Evolutionary conservation across 176 grass and related monocot species (phyloP).

Genomic region (Thinopyrum elongatum): DNA sequence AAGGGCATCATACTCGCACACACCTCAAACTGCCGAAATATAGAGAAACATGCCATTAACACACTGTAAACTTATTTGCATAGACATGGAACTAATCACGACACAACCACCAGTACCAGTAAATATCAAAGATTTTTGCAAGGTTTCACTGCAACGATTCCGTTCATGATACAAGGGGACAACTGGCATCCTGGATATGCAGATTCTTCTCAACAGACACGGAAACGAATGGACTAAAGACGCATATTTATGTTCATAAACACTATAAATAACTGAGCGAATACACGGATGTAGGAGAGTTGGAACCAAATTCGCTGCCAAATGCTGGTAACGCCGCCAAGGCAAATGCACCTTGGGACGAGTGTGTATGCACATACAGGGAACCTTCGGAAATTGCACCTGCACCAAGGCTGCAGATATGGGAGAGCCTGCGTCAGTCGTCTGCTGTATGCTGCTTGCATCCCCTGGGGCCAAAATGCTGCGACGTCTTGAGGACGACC

Average conservation of each 20-base stretch:
- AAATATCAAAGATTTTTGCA: neutral
- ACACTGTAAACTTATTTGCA: neutral
- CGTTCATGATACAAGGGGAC: neutral
- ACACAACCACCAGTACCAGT: neutral
- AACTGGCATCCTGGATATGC: neutral
- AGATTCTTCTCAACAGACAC: slow-evolving; percentile 8
- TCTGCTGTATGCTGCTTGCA: slow-evolving; percentile 78
- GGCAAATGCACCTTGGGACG: neutral
- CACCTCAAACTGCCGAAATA: neutral
- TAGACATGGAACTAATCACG: neutral
- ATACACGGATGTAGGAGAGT: neutral
- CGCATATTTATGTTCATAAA: neutral
- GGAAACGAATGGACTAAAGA: neutral
- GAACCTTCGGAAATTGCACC: neutral
- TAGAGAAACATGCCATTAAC: neutral
- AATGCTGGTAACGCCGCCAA: neutral
- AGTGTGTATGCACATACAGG: neutral
- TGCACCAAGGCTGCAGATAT: neutral
- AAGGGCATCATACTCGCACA: neutral
- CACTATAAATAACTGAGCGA: neutral
- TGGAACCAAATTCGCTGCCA: neutral
- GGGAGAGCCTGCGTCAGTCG: slow-evolving; percentile 22
- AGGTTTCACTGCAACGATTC: neutral
- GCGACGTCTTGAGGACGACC: slow-evolving; percentile 47
- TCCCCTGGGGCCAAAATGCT: slow-evolving; percentile 69